Conservation (phyloP, 116 monocot genomes). For the Iris pallida region DNA sequence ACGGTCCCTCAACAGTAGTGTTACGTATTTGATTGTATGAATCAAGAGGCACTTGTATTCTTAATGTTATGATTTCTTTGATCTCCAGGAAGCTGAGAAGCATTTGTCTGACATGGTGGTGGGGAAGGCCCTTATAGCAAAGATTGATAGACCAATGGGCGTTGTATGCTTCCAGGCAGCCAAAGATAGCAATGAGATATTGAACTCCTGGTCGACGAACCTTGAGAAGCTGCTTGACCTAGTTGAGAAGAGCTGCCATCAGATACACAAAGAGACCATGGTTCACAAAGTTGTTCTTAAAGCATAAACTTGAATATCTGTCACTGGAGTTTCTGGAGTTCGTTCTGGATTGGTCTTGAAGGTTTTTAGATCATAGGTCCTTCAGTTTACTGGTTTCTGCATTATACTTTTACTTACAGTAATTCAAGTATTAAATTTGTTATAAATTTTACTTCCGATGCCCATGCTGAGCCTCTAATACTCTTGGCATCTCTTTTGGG, state of each 20-base stretch:
- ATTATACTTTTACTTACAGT: no score
- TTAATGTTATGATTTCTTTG: background rate
- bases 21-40: no score
- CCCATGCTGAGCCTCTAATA: no score
- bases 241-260: constrained; percentile 96
- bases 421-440: no score
- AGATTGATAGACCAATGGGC: constrained; percentile 77
- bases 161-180: constrained; percentile 63
- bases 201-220: constrained; percentile 80
- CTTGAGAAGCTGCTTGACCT: constrained; percentile 93
- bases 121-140: constrained; percentile 64
- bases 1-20: no score
- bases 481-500: no score
- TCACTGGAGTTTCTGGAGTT: no score
- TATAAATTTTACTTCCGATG: no score
- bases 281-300: constrained; percentile 72
- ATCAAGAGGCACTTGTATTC: background rate
- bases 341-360: no score
- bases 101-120: constrained; percentile 93
- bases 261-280: constrained; percentile 97
- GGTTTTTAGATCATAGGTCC: no score
- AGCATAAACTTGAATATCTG: constrained; percentile 8
- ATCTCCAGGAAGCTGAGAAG: constrained; percentile 72
- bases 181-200: constrained; percentile 76
- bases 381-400: no score